Evolutionary conservation across 768 basidiomycete species (phyloP).

Genomic region (Rubroboletus satanas): DNA sequence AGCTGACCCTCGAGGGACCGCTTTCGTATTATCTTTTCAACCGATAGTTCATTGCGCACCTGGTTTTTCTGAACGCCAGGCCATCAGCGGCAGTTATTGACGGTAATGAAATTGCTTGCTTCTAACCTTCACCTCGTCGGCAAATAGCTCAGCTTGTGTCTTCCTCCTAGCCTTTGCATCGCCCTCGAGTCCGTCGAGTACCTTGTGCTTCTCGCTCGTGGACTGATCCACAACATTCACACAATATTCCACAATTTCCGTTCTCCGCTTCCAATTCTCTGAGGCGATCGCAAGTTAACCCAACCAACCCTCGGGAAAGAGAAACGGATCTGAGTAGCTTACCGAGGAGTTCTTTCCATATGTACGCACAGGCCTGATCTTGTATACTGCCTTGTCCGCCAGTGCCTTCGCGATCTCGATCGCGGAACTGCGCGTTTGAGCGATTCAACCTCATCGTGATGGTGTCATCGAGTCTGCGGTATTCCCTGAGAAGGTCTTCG

Average conservation of each 20-base stretch:
- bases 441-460: constrained; percentile 81
- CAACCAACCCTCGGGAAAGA: constrained; percentile 14
- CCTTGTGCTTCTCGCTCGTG: constrained; percentile 50
- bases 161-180: constrained; percentile 47
- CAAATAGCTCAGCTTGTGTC: constrained; percentile 54
- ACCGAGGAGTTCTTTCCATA: constrained; percentile 82
- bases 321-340: constrained; percentile 28
- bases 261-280: constrained; percentile 71
- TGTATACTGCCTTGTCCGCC: constrained; percentile 51
- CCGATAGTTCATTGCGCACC: constrained; percentile 67
- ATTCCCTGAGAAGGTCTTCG: constrained; percentile 77
- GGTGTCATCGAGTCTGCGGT: constrained; percentile 74
- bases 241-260: constrained; percentile 74
- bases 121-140: constrained; percentile 68
- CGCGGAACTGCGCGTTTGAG: constrained; percentile 70
- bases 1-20: constrained; percentile 66
- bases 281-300: constrained; percentile 19
- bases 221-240: constrained; percentile 65
- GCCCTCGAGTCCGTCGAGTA: constrained; percentile 39
- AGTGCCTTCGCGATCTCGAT: constrained; percentile 55
- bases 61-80: constrained; percentile 54
- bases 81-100: constrained; percentile 28
- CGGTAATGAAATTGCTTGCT: constrained; percentile 26
- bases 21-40: constrained; percentile 68
- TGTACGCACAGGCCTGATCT: constrained; percentile 68